phyloP scores from a whole-genome alignment of 2,329 filamentous ascomycete species.

The Cadophora sp. region DNA sequence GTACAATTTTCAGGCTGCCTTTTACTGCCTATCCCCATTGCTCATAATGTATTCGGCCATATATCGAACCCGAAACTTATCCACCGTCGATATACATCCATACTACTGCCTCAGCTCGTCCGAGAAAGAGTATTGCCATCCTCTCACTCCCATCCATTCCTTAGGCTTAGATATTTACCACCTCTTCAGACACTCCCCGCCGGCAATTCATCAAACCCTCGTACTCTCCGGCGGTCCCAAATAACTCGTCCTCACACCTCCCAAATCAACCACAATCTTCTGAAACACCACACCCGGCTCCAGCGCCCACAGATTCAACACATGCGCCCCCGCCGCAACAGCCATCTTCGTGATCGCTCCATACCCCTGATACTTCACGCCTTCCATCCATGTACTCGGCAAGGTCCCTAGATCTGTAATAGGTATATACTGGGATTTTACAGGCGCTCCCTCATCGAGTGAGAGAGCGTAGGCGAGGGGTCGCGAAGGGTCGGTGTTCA shows the following conservation, averaged over 20 bases:
- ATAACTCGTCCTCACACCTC: constrained; percentile 46
- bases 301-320: constrained; percentile 43
- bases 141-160: no score
- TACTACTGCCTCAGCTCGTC: no score
- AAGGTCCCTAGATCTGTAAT: constrained; percentile 29
- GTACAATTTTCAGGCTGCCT: no score
- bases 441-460: constrained; percentile 47
- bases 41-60: no score
- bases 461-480: constrained; percentile 57
- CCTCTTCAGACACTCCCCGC: no score
- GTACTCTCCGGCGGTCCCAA: no score
- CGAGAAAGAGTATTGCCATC: no score
- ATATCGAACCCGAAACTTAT: no score
- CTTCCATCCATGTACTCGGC: constrained; percentile 28
- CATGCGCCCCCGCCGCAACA: constrained; percentile 33
- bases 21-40: no score
- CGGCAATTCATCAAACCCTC: no score
- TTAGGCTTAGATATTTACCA: no score
- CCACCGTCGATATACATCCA: no score
- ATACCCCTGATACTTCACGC: constrained; percentile 26
- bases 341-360: constrained; percentile 30
- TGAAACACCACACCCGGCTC: constrained; percentile 45
- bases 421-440: constrained; percentile 43
- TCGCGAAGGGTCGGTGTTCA: constrained; percentile 56
- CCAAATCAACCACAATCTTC: constrained; percentile 48